Evolutionary conservation across 164 flowering plant genomes (phyloP).

Genomic region (Sedum album): DNA sequence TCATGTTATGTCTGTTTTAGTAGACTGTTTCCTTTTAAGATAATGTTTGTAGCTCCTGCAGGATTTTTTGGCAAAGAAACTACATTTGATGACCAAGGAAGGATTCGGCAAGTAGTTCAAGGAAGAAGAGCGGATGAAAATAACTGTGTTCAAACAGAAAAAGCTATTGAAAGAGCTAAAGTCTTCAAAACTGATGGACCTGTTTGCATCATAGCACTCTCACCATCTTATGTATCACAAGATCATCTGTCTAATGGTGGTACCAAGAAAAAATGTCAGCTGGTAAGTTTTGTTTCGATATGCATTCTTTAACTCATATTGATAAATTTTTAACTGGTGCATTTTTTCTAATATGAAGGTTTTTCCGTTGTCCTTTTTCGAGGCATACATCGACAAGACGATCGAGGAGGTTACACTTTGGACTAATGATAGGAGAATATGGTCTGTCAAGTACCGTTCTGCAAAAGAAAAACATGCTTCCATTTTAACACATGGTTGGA

Average conservation of each 20-base stretch:
- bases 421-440: not conserved
- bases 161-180: not conserved
- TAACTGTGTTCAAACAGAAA: not conserved
- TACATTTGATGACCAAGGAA: not conserved
- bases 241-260: not conserved
- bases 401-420: not conserved
- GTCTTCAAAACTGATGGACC: conserved; percentile 2
- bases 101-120: not conserved
- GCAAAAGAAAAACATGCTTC: not conserved
- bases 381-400: not conserved
- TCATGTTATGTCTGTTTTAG: too few species aligned
- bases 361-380: not conserved
- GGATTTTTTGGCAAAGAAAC: not conserved
- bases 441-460: not conserved
- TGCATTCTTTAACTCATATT: not conserved
- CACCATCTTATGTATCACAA: not conserved
- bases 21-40: too few species aligned
- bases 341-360: not conserved
- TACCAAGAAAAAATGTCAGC: not conserved
- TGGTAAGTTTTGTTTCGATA: not conserved
- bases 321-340: not conserved
- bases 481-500: not conserved
- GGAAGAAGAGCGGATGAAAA: not conserved
- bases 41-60: too few species aligned
- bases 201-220: not conserved